Evolutionary conservation across 805 yeast species (phyloP).

Genomic region (Starmerella scarabaei): DNA sequence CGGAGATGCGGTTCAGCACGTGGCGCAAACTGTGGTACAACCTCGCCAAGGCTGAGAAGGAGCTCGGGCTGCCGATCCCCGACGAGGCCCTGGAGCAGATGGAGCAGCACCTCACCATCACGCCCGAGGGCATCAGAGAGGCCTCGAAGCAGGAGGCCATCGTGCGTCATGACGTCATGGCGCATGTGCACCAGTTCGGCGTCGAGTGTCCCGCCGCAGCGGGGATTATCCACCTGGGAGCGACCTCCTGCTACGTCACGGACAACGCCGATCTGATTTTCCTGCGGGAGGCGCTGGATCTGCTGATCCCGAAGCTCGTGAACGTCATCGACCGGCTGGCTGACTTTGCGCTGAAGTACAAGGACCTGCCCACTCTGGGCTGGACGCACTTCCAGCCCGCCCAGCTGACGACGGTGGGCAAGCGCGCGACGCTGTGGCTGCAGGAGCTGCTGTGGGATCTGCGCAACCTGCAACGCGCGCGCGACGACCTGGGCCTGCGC

Average conservation of each 20-base stretch:
- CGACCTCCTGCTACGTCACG: slow-evolving; percentile 94
- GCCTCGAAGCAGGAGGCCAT: slow-evolving; percentile 92
- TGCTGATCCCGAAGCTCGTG: slow-evolving; percentile 85
- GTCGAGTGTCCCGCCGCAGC: slow-evolving; percentile 89
- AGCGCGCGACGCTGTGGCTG: slow-evolving; percentile 94
- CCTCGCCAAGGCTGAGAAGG: slow-evolving; percentile 89
- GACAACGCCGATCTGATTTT: slow-evolving; percentile 97
- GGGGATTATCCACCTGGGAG: slow-evolving; percentile 95
- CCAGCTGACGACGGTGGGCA: slow-evolving; percentile 95
- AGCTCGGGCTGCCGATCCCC: slow-evolving; percentile 71
- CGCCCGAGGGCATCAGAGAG: slow-evolving; percentile 82
- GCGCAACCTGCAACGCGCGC: slow-evolving; percentile 88
- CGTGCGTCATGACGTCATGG: slow-evolving; percentile 99
- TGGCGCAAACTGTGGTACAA: slow-evolving; percentile 98
- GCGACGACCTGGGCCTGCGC: slow-evolving; percentile 90
- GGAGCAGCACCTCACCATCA: slow-evolving; percentile 60
- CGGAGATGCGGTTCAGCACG: slow-evolving; percentile 88
- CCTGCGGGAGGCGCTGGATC: slow-evolving; percentile 87
- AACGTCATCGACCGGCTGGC: slow-evolving; percentile 86
- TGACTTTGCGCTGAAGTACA: slow-evolving; percentile 78
- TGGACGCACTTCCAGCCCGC: slow-evolving; percentile 99
- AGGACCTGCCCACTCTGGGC: slow-evolving; percentile 92
- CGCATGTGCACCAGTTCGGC: slow-evolving; percentile 95
- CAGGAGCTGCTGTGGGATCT: slow-evolving; percentile 97
- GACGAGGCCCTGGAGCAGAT: slow-evolving; percentile 88